Base-by-base conservation (phyloP, 768 basidiomycete genomes). In the Termitomyces sp. region DNA sequence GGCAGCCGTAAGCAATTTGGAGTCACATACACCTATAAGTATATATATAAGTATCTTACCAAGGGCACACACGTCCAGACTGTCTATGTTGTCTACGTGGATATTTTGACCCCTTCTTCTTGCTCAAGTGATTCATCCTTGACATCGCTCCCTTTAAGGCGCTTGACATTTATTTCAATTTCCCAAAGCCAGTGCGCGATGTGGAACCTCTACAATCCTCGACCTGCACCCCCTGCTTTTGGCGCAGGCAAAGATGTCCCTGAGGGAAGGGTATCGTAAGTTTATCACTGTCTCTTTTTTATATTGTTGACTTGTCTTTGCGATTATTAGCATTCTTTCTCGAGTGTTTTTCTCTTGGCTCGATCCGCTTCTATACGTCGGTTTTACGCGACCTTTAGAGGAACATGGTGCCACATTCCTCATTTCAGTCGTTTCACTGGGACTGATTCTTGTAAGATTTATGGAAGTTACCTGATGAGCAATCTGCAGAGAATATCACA, bases 311-410 rank as follows among this genome's bases (percentile, higher is more conserved):
- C 40, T 5, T 42, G 25, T 29, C 40, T 46, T 17, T 54, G 46
- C 5, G 32, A 50, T 51, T 5, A 7, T 49, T 45, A 79, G 77
- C 20, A 63, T 59, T 34, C 60, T 77, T 11, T 81, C 81, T 8
- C 71, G 69, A 46, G 68, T 82, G 9, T 42, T 79, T 12, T 81
- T 84, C 60, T 70, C 73, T 25, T 83, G 83, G 83, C 68, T 85
- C 7, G 74, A 69, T 40, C 77, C 82, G 8, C 72, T 85, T 50
- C 67, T 85, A 8, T 63, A 68, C 20, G 82, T 83, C 37, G 83
- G 83, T 31, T 84, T 75, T 61, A 76, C 80, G 9, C 70, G 83
- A 42, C 83, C 83, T 3, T 62, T 84, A n/a, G 70, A 82, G 67
- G 75, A 77, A 65, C 76, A 82, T 58, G 83, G 83, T 80, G 56